A percentile compares a stretch with the other conserved stretches of the same genome.
Evolutionary conservation across 352 stramenopile species (phyloP).

Genomic region (Phytophthora quininea): DNA sequence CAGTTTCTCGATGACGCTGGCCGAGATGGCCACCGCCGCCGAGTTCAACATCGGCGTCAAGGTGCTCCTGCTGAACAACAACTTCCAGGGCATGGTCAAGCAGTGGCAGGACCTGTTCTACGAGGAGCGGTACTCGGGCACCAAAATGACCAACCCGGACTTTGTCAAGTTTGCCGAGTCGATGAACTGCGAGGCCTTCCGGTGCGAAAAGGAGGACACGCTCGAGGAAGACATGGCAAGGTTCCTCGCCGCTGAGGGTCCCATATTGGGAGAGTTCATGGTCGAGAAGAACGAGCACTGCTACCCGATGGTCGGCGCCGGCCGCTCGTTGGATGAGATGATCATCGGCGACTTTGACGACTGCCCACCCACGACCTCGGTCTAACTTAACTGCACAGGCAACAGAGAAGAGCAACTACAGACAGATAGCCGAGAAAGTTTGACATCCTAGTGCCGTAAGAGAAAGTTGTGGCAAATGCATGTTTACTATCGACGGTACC

Average conservation of each 20-base stretch:
- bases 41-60: conserved; percentile 96
- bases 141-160: conserved; percentile 93
- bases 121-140: conserved; percentile 92
- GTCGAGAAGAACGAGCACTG: conserved; percentile 95
- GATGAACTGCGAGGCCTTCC: conserved; percentile 94
- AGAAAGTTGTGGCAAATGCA: conserved; percentile 25
- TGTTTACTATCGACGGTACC: conserved; percentile 4
- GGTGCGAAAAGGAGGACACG: conserved; percentile 89
- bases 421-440: conserved; percentile 6
- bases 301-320: conserved; percentile 94
- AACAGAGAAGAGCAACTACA: conserved; percentile 22
- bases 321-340: conserved; percentile 93
- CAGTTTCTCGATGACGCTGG: conserved; percentile 97
- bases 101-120: conserved; percentile 98
- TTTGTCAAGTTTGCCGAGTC: conserved; percentile 93
- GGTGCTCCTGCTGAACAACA: conserved; percentile 96
- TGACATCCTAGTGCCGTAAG: conserved; percentile 18
- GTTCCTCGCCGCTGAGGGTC: conserved; percentile 93
- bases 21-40: conserved; percentile 94
- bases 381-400: conserved; percentile 51
- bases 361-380: conserved; percentile 90
- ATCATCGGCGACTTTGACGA: conserved; percentile 96
- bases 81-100: conserved; percentile 98
- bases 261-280: conserved; percentile 95
- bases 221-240: conserved; percentile 91